Conservation (phyloP, 2,329 filamentous ascomycete genomes). For the Colletotrichum filicis region DNA sequence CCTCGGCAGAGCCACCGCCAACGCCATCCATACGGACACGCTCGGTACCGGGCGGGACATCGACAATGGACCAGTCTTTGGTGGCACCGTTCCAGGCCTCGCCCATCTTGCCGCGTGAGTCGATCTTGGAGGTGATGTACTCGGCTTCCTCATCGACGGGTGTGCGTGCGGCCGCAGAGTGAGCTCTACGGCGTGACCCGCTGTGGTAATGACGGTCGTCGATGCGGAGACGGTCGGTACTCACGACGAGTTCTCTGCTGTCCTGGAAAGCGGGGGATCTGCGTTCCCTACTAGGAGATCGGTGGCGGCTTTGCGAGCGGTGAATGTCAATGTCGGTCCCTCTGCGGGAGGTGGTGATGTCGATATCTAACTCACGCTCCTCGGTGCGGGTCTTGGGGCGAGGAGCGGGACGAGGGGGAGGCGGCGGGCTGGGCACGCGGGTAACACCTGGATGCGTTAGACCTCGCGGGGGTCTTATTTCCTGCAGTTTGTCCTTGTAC, state of each 20-base stretch:
- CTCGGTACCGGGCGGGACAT: slow-evolving; percentile 86
- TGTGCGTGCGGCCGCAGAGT: slow-evolving; percentile 59
- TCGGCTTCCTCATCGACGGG: slow-evolving; percentile 69
- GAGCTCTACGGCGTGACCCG: slow-evolving; percentile 59
- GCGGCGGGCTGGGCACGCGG: slow-evolving; percentile 57
- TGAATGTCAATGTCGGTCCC: slow-evolving; percentile 69
- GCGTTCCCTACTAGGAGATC: slow-evolving; percentile 52
- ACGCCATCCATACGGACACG: slow-evolving; percentile 84
- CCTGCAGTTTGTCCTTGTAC: slow-evolving; percentile 41
- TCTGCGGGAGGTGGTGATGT: slow-evolving; percentile 65
- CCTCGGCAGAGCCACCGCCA: slow-evolving; percentile 79
- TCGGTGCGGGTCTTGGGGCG: slow-evolving; percentile 54
- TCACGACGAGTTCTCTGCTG: slow-evolving; percentile 72
- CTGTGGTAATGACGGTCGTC: slow-evolving; percentile 52
- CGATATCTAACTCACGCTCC: slow-evolving; percentile 70
- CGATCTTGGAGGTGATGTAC: slow-evolving; percentile 67
- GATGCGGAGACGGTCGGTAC: slow-evolving; percentile 60
- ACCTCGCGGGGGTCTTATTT: neutral
- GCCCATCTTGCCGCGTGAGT: slow-evolving; percentile 72
- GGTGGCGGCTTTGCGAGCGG: slow-evolving; percentile 47
- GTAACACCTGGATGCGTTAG: slow-evolving; percentile 54
- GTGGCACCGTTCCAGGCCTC: slow-evolving; percentile 81
- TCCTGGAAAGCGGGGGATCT: slow-evolving; percentile 50
- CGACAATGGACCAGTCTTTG: slow-evolving; percentile 83
- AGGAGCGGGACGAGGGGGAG: slow-evolving; percentile 61